Base-by-base conservation (phyloP, 1,284 basidiomycete genomes). In the Boletus mariae region DNA sequence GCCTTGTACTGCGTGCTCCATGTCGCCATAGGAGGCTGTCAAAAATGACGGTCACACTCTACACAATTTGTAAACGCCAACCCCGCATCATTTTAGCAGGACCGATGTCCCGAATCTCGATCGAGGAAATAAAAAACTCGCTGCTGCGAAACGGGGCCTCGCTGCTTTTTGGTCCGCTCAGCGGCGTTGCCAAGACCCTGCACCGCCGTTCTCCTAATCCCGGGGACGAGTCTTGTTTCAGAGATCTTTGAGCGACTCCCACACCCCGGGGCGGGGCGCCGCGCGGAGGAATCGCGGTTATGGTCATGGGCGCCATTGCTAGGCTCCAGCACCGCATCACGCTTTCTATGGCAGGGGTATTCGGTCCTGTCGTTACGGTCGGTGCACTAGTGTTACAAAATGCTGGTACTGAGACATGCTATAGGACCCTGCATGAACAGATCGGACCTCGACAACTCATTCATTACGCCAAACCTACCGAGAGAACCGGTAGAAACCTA, bases 141-240 rank as follows among this genome's bases (percentile, higher is more conserved):
- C 67, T 69, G 63, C 47, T 44, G 49, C 51, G 45, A 54, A 69
- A 62, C 67, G 67, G 64, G 59, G 64, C 37, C 54, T 55, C 63
- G 63, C 63, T 65, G 67, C 43, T 20, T 60, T 56, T 64, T 42
- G 41, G 53, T 23, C 51, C 32, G 65, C 61, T 69, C 64, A 65
- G 64, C 64, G 64, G 64, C 64, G 64, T 57, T 65, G 57, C 53
- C 40, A 64, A 42, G 64, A 58, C 61, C 65, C 57, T 60, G 67
- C 57, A 58, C 57, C 48, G 56, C 61, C 17, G 38, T 54, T 45
- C 44, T 52, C 54, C 43, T 40, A 35, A 52, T 55, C 55, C 47
- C 50, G 20, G 52, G 43, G 52, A 53, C 20, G 47, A 7, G 23
- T 29, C 46, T 53, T 45, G 47, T 54, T 52, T 52, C 45, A 50